Base-by-base conservation (phyloP, 176 grass and related monocot species). In the Elymus sibiricus region DNA sequence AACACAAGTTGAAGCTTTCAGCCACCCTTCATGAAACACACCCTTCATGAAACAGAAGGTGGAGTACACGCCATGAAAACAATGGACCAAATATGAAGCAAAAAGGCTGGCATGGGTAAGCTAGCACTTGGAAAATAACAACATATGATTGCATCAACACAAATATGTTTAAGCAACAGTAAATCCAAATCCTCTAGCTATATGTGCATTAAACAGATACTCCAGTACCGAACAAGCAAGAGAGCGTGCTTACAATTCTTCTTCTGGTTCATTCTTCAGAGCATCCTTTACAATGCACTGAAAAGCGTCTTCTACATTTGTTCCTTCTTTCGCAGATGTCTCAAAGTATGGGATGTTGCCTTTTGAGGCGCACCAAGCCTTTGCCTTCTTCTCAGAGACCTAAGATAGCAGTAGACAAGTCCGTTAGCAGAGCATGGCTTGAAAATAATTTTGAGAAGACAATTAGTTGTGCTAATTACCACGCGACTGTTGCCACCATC, bases 331-430 rank as follows among this genome's bases (percentile, higher is more conserved):
- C 32, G 92, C 95, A 62, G 90, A 94, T 78, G 95, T 97, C 64
- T 94, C 95, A 35, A 97, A 91, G 90, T 94, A 97, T 29, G 95
- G 95, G 62, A 92, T 94, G 85, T 91, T 92, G 8, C 95, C 92
- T 86, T 97, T 94, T 12, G 95, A 91, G 81, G 92, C 84, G 34
- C 92, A 97, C 92, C 92, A 97, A 62, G 92, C 86, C 88, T 82
- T 94, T 76, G 84, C 95, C 83, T 97, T 97, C 71, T 97, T 97
- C 73, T 94, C 94, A 73, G 92, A 97, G 71, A 97, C 92, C 94
- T 97, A 83, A 79, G 79, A 81, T 74, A 13, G 69, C 24, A 85
- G 32, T 69, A 79, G 8, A 17, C 7, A 88, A 73, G 47, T 34
- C 35, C 32, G 15, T 78, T 88, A 77, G 17, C 32, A 81, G 60